Base-by-base conservation (phyloP, 192 early-diverging fungal genomes). In the Backusella tuberculispora region DNA sequence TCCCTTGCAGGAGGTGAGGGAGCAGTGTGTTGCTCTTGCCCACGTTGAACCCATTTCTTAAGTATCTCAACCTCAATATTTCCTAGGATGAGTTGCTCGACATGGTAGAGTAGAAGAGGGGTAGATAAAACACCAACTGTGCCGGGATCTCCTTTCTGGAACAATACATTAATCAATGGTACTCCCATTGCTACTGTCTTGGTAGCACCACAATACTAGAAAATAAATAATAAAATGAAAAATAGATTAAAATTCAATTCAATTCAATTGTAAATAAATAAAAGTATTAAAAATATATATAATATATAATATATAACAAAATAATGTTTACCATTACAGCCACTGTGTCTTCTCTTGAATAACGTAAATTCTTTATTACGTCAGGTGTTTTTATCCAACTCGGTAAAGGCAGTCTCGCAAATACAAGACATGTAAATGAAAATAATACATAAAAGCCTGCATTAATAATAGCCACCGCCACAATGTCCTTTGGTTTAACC, bases 151-250 rank as follows among this genome's bases (percentile, higher is more conserved):
- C 75, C 76, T 21, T 74, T 77, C 26, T 78, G 73, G 64, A 89
- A 92, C 63, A 92, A 77, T n/a, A 91, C 85, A 71, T 90, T 90
- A 77, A 92, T 91, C 63, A 93, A 81, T 1, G 91, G 91, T 14
- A 93, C 89, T 13, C 91, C 91, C 80, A 93, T 85, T 1, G 91
- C 89, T n/a, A 93, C 89, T 2, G 91, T 91, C 70, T 93, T 93
- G 4, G 91, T 93, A 5, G 89, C 89, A 15, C 86, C 91, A 78
- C 90, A 91, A 75, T 88, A 91, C 78, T 79, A 66, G 10, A 40
- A 63, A 34, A 44, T 56, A 21, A 56, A 21, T 48, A 12, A 47
- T 10, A 47, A 53, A 10, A 19, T 3, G 6, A 56, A 15, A 56
- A 34, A 34, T 34, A 34, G 29, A 34, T 34, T 34, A 34, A 34